Evolutionary conservation across 805 yeast species (phyloP).

Genomic region (Candida corydali): DNA sequence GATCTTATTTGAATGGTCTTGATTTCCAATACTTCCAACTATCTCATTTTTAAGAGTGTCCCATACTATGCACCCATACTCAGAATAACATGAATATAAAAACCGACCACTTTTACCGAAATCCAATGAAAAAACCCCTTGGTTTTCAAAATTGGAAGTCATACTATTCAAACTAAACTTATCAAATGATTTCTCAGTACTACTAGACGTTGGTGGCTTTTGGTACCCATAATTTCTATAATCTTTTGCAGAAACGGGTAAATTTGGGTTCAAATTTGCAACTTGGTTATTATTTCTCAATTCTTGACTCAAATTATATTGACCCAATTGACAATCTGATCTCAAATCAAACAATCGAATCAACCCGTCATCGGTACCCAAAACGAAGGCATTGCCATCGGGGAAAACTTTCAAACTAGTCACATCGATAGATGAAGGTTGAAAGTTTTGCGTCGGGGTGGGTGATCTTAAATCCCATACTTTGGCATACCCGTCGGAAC

Average conservation of each 20-base stretch:
- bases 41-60: slow-evolving; percentile 64
- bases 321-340: slow-evolving; percentile 64
- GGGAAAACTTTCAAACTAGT: slow-evolving; percentile 59
- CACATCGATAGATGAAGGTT: slow-evolving; percentile 60
- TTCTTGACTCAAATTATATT: slow-evolving; percentile 29
- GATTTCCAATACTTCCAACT: slow-evolving; percentile 53
- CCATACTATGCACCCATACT: slow-evolving; percentile 73
- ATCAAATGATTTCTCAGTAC: slow-evolving; percentile 4
- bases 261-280: slow-evolving; percentile 5
- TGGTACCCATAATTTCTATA: neutral
- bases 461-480: slow-evolving; percentile 62
- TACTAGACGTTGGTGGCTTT: slow-evolving; percentile 3
- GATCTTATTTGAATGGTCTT: slow-evolving; percentile 42
- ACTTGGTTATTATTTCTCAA: slow-evolving; percentile 7
- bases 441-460: slow-evolving; percentile 46
- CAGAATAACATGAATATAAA: slow-evolving; percentile 71
- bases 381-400: slow-evolving; percentile 63
- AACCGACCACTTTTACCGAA: slow-evolving; percentile 72
- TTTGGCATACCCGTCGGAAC: slow-evolving; percentile 65
- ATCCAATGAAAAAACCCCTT: slow-evolving; percentile 72
- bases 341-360: slow-evolving; percentile 71
- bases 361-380: slow-evolving; percentile 78
- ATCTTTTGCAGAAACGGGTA: neutral
- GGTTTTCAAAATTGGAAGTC: slow-evolving; percentile 43
- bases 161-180: slow-evolving; percentile 7